These are phyloP conservation scores for Cyberlindnera misumaiensis DNA, from an alignment of 805 yeast species.

Conservation along the genomic window DNA sequence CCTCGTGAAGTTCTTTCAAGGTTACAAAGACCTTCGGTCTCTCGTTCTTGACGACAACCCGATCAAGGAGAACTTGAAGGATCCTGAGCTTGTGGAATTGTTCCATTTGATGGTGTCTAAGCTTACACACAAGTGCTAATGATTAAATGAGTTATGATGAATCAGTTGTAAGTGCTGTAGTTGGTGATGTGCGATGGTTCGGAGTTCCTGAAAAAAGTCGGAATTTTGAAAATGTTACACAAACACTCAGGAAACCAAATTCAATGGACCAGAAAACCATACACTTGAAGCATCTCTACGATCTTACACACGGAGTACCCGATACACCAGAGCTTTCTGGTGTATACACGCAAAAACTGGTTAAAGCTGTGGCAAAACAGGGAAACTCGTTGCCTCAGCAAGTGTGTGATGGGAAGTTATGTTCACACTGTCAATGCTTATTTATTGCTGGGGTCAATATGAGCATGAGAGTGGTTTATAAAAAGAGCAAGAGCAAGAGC, in stretches of 20 bases:
- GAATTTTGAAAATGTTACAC: too few species aligned
- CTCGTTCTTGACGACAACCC: slow-evolving; percentile 13
- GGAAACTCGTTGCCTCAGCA: slow-evolving; percentile 12
- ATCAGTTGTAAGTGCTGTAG: too few species aligned
- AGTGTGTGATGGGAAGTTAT: slow-evolving; percentile 6
- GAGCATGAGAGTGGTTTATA: slow-evolving; percentile 17
- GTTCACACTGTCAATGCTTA: slow-evolving; percentile 15
- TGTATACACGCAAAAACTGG: slow-evolving; percentile 24
- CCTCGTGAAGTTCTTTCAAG: slow-evolving; percentile 5
- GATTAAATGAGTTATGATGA: too few species aligned
- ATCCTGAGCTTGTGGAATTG: slow-evolving; percentile 2
- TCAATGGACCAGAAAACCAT: slow-evolving; percentile 7
- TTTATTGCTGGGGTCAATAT: slow-evolving; percentile 26
- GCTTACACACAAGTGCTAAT: slow-evolving; percentile 4
- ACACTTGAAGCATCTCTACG: slow-evolving; percentile 13
- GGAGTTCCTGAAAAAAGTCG: too few species aligned
- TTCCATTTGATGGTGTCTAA: slow-evolving; percentile 12
- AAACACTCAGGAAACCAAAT: too few species aligned
- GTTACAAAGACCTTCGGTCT: slow-evolving; percentile 3
- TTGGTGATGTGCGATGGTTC: too few species aligned
- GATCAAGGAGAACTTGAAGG: slow-evolving; percentile 4
- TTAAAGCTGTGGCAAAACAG: slow-evolving; percentile 24
- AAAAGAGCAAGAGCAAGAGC: slow-evolving; percentile 4
- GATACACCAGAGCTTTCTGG: slow-evolving; percentile 10
- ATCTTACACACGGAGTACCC: slow-evolving; percentile 12